phyloP scores from a whole-genome alignment of 352 stramenopile genomes.

The Phytophthora cactorum region DNA sequence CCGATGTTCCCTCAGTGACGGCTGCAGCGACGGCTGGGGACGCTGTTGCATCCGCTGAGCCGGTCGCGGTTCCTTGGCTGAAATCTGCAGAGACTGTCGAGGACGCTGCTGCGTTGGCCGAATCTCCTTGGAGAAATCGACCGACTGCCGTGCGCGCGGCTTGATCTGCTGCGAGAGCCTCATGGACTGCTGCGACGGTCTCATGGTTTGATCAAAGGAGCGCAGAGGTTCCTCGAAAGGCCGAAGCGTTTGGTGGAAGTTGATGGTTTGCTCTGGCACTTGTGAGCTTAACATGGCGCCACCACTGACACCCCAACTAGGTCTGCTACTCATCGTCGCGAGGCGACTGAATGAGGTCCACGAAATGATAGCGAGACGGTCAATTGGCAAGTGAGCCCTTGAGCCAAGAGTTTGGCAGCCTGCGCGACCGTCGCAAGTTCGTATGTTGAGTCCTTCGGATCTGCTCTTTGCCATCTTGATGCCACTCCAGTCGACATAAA shows the following conservation, averaged over 20 bases:
- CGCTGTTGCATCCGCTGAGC: constrained; percentile 9
- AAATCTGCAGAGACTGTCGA: constrained; percentile 6
- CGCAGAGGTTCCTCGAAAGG: constrained; percentile 3
- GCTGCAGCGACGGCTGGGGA: background rate
- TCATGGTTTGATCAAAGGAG: constrained; percentile 27
- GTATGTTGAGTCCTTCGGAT: constrained; percentile 21
- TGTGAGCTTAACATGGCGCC: constrained; percentile 17
- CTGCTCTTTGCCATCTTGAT: constrained; percentile 25
- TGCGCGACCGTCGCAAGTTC: constrained; percentile 12
- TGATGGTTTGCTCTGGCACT: constrained; percentile 2
- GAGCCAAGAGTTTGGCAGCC: constrained; percentile 8
- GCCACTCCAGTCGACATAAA: constrained; percentile 29
- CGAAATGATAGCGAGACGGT: constrained; percentile 3
- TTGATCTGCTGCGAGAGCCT: constrained; percentile 14
- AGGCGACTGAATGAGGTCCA: constrained; percentile 3
- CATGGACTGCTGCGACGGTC: constrained; percentile 14
- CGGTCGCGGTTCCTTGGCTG: background rate
- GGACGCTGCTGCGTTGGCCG: background rate
- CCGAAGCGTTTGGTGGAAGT: constrained; percentile 21
- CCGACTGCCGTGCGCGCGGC: constrained; percentile 6
- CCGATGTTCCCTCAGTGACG: background rate
- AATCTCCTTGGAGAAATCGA: constrained; percentile 12
- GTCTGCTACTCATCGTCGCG: constrained; percentile 18
- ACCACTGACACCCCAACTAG: constrained; percentile 21
- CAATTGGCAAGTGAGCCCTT: constrained; percentile 20